phyloP scores from a whole-genome alignment of 2,329 filamentous ascomycete genomes.

The Pseudogymnoascus sp. region DNA sequence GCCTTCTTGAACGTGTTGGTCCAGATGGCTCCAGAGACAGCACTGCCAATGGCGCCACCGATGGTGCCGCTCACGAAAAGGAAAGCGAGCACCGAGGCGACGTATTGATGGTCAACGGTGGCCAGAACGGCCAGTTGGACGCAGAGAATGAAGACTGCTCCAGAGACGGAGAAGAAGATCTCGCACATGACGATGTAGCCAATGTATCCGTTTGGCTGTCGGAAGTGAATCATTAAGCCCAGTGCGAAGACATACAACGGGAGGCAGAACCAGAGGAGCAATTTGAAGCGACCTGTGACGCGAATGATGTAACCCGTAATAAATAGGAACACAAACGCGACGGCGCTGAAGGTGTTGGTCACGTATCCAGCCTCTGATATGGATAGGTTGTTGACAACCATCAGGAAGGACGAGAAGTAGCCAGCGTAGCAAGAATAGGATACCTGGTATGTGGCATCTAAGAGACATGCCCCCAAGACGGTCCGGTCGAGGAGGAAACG shows the following conservation, averaged over 20 bases:
- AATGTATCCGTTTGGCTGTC: slow-evolving; percentile 39
- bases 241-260: slow-evolving; percentile 44
- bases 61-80: slow-evolving; percentile 51
- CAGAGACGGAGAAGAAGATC: slow-evolving; percentile 42
- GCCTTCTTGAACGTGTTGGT: slow-evolving; percentile 48
- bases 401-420: slow-evolving; percentile 14
- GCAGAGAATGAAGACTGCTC: slow-evolving; percentile 43
- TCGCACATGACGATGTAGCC: slow-evolving; percentile 47
- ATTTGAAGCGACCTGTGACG: slow-evolving; percentile 43
- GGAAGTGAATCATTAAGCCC: slow-evolving; percentile 47
- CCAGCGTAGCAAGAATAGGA: slow-evolving; percentile 8
- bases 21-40: slow-evolving; percentile 58
- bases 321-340: slow-evolving; percentile 37
- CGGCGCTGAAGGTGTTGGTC: slow-evolving; percentile 34
- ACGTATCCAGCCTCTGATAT: slow-evolving; percentile 22
- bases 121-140: slow-evolving; percentile 51
- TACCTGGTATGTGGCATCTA: slow-evolving; percentile 15
- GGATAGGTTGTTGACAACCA: slow-evolving; percentile 22
- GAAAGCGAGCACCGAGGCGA: slow-evolving; percentile 51
- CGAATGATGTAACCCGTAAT: slow-evolving; percentile 40
- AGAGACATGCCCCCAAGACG: slow-evolving; percentile 21
- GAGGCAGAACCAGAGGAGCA: slow-evolving; percentile 38
- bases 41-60: slow-evolving; percentile 49
- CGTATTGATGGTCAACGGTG: slow-evolving; percentile 47
- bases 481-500: slow-evolving; percentile 28